Percentiles rank a stretch among this genome's conserved stretches.
These are phyloP conservation scores for Suillus subluteus DNA, from an alignment of 768 basidiomycete genomes.

Conservation along the genomic window DNA sequence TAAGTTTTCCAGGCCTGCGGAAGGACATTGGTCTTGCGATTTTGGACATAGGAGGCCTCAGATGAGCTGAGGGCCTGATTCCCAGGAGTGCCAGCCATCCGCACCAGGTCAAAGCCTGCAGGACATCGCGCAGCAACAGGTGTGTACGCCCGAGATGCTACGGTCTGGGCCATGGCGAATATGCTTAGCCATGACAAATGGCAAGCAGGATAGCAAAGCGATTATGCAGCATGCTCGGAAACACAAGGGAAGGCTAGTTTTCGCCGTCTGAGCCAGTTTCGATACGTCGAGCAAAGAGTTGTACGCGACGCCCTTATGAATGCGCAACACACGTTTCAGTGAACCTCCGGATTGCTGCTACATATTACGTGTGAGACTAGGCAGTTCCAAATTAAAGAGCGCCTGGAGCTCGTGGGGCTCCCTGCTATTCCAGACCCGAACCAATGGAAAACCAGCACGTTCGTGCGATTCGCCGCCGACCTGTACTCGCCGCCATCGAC, in stretches of 20 bases:
- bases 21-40: conserved; percentile 38
- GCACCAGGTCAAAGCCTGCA: conserved; percentile 30
- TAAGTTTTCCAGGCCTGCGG: conserved; percentile 45
- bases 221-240: neutral
- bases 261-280: neutral
- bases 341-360: too few species aligned
- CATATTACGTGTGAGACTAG: neutral
- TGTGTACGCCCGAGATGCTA: conserved; percentile 30
- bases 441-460: neutral
- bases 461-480: neutral
- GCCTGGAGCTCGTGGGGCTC: neutral
- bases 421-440: neutral
- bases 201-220: conserved; percentile 10
- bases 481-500: neutral
- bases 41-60: conserved; percentile 42
- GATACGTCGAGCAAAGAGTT: neutral
- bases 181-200: conserved; percentile 5
- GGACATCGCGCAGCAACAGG: conserved; percentile 27
- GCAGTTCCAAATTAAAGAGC: neutral
- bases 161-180: conserved; percentile 23
- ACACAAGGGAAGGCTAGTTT: neutral
- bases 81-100: conserved; percentile 27
- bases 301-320: neutral
- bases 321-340: neutral
- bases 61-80: conserved; percentile 38